phyloP scores from a whole-genome alignment of 1,139 yeast genomes.

The Suhomyces maxii region DNA sequence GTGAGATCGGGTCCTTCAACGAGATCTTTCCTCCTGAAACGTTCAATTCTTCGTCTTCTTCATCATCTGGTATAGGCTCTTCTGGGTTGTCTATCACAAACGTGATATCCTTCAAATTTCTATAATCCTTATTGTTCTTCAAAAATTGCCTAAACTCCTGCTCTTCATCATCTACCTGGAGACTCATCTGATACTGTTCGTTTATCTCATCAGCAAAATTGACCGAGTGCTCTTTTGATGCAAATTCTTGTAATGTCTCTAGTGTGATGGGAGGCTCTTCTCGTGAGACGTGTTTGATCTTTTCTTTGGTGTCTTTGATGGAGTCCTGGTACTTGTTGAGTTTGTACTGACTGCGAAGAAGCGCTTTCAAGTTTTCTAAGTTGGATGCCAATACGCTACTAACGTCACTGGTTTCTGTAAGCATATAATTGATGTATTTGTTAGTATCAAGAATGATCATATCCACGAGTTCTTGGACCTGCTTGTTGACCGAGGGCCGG shows the following conservation, averaged over 20 bases:
- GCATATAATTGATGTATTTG: conserved; percentile 12
- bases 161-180: conserved; percentile 3
- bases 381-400: conserved; percentile 1
- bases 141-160: conserved; percentile 4
- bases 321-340: conserved; percentile 7
- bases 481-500: conserved; percentile 6
- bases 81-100: conserved; percentile 40
- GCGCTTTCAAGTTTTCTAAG: conserved; percentile 1
- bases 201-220: conserved; percentile 15
- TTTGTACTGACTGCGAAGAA: conserved; percentile 3
- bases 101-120: conserved; percentile 25
- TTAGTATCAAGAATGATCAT: conserved; percentile 9
- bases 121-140: conserved; percentile 16
- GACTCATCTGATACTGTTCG: conserved; percentile 7
- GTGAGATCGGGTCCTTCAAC: conserved; percentile 64
- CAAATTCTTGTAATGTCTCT: conserved; percentile 11
- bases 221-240: conserved; percentile 7
- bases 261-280: conserved; percentile 12
- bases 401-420: conserved; percentile 9
- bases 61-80: conserved; percentile 39
- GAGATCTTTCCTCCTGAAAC: conserved; percentile 69
- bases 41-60: conserved; percentile 56
- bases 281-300: conserved; percentile 9
- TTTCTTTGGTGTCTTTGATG: conserved; percentile 10
- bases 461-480: conserved; percentile 9